phyloP scores from a whole-genome alignment of 2,329 filamentous ascomycete genomes.

The Nigrograna mackinnonii region DNA sequence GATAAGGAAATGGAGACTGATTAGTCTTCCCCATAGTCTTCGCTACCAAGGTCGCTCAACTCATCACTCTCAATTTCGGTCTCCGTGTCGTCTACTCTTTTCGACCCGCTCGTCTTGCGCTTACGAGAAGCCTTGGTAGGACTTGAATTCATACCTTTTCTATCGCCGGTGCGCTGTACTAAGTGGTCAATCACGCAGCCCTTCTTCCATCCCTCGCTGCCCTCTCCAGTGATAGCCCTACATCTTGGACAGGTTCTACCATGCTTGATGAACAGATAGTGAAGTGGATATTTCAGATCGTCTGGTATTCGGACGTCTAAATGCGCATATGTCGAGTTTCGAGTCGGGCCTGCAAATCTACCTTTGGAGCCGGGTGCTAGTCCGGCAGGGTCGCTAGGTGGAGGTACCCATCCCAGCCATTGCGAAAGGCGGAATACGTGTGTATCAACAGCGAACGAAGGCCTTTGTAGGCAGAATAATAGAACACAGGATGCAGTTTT shows the following conservation, averaged over 20 bases:
- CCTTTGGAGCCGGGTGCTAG: constrained; percentile 39
- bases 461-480: constrained; percentile 66
- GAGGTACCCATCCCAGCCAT: constrained; percentile 65
- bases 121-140: constrained; percentile 13
- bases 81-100: constrained; percentile 23
- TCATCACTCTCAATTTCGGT: constrained; percentile 28
- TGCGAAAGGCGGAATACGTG: constrained; percentile 67
- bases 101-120: constrained; percentile 16
- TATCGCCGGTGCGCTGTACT: constrained; percentile 59
- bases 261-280: constrained; percentile 65
- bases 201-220: constrained; percentile 65
- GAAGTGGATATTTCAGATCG: constrained; percentile 65
- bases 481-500: constrained; percentile 69
- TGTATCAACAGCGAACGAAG: constrained; percentile 68
- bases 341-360: constrained; percentile 48
- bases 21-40: constrained; percentile 25
- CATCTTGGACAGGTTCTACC: constrained; percentile 66
- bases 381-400: constrained; percentile 36
- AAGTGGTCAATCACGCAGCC: constrained; percentile 68
- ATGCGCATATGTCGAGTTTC: constrained; percentile 61
- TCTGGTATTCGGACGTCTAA: constrained; percentile 65
- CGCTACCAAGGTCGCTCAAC: constrained; percentile 30
- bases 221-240: constrained; percentile 62
- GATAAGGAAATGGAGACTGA: too few relatives aligned
- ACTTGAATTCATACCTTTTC: constrained; percentile 44